These are phyloP conservation scores for Mortierella hygrophila DNA, from an alignment of 192 early-diverging fungal genomes.

Conservation along the genomic window DNA sequence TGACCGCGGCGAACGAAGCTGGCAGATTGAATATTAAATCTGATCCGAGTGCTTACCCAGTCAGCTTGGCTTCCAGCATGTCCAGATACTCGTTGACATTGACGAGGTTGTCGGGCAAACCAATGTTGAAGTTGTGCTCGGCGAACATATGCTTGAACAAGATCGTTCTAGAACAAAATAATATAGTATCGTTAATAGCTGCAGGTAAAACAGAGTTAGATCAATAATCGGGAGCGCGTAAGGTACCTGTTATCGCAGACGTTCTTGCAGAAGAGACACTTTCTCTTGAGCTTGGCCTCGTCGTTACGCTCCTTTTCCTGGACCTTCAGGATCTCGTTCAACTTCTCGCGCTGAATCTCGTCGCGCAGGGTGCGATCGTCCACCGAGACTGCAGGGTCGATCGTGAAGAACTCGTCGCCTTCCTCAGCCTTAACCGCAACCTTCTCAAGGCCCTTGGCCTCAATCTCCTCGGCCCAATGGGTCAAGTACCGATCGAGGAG, in stretches of 20 bases:
- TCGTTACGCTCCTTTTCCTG: slow-evolving; percentile 81
- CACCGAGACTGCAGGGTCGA: slow-evolving; percentile 68
- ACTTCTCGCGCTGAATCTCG: slow-evolving; percentile 75
- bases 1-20: background rate
- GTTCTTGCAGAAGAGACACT: slow-evolving; percentile 96
- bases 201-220: background rate
- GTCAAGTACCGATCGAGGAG: slow-evolving; percentile 80
- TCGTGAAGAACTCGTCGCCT: slow-evolving; percentile 60
- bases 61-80: slow-evolving; percentile 80
- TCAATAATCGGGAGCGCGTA: background rate
- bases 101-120: slow-evolving; percentile 91
- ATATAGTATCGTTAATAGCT: background rate
- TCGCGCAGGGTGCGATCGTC: slow-evolving; percentile 79
- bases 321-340: slow-evolving; percentile 78
- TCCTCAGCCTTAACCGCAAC: slow-evolving; percentile 42
- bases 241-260: slow-evolving; percentile 72
- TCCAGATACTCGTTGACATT: slow-evolving; percentile 85
- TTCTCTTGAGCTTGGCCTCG: slow-evolving; percentile 74
- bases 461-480: slow-evolving; percentile 75
- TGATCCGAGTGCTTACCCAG: slow-evolving; percentile 52
- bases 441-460: slow-evolving; percentile 43
- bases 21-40: background rate
- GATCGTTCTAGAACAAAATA: slow-evolving; percentile 56
- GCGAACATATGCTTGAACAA: slow-evolving; percentile 91
- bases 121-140: slow-evolving; percentile 96